Conservation (phyloP, 2,329 filamentous ascomycete genomes). For the Thermochaetoides dissita region DNA sequence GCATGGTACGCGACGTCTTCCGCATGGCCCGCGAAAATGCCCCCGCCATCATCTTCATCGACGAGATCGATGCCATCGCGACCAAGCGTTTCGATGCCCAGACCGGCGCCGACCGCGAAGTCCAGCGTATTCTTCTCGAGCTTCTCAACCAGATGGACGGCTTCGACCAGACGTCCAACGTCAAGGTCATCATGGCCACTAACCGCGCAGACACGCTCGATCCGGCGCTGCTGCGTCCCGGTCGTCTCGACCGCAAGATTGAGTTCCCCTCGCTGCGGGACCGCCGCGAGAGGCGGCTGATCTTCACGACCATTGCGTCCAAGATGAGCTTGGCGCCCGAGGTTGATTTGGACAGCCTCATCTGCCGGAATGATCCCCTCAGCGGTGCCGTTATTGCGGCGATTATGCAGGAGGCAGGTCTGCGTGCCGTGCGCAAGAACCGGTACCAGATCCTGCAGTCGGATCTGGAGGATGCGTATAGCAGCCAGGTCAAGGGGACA, state of each 20-base stretch:
- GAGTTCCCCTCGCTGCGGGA: slow-evolving; percentile 95
- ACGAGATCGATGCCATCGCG: slow-evolving; percentile 96
- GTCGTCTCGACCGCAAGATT: slow-evolving; percentile 93
- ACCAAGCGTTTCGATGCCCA: slow-evolving; percentile 99
- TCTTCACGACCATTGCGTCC: slow-evolving; percentile 90
- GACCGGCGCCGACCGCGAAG: slow-evolving; percentile 93
- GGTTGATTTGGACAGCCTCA: slow-evolving; percentile 89
- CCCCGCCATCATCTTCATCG: slow-evolving; percentile 97
- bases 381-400: slow-evolving; percentile 93
- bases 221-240: slow-evolving; percentile 83
- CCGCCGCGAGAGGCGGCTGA: slow-evolving; percentile 83
- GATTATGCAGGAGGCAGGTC: slow-evolving; percentile 97
- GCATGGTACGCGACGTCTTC: slow-evolving; percentile 98
- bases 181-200: slow-evolving; percentile 99
- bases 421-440: slow-evolving; percentile 91
- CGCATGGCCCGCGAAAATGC: slow-evolving; percentile 98
- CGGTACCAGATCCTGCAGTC: slow-evolving; percentile 97
- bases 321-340: slow-evolving; percentile 98
- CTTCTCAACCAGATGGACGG: slow-evolving; percentile 99
- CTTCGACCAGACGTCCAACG: slow-evolving; percentile 96
- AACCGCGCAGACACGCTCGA: slow-evolving; percentile 96
- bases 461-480: slow-evolving; percentile 94
- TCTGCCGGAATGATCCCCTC: slow-evolving; percentile 89
- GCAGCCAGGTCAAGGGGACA: slow-evolving; percentile 80
- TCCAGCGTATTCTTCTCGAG: slow-evolving; percentile 95